Evolutionary conservation across 2,329 filamentous ascomycete genomes (phyloP).

Genomic region (Arthrinium phaeospermum): DNA sequence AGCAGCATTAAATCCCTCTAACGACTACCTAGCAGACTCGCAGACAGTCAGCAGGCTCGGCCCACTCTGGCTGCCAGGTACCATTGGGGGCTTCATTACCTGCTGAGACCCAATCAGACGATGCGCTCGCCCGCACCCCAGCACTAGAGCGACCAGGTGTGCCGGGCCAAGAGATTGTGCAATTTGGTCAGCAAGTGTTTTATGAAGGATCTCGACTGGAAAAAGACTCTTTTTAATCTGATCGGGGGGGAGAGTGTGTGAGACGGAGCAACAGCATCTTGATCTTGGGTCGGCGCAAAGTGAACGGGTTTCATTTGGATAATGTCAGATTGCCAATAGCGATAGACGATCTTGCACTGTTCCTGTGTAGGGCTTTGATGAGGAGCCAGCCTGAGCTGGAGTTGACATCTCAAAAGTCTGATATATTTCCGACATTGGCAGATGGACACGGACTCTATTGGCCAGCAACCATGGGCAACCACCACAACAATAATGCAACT

Average conservation of each 20-base stretch:
- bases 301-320: background rate
- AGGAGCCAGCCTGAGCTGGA: background rate
- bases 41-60: too few species aligned
- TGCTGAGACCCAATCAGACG: conserved; percentile 2
- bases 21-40: too few species aligned
- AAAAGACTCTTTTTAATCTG: background rate
- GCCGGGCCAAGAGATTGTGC: conserved; percentile 4
- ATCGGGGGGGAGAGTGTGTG: background rate
- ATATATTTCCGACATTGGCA: background rate
- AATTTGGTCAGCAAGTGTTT: background rate
- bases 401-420: background rate
- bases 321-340: background rate
- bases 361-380: background rate
- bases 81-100: background rate
- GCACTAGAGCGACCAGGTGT: background rate
- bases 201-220: conserved; percentile 1
- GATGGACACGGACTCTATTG: background rate
- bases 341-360: background rate
- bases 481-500: background rate
- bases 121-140: background rate
- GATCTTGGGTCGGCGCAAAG: background rate
- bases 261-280: background rate
- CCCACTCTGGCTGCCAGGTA: background rate
- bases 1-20: background rate
- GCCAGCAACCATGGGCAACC: background rate